Conservation (phyloP, 768 basidiomycete species). For the Tricholomella constricta region DNA sequence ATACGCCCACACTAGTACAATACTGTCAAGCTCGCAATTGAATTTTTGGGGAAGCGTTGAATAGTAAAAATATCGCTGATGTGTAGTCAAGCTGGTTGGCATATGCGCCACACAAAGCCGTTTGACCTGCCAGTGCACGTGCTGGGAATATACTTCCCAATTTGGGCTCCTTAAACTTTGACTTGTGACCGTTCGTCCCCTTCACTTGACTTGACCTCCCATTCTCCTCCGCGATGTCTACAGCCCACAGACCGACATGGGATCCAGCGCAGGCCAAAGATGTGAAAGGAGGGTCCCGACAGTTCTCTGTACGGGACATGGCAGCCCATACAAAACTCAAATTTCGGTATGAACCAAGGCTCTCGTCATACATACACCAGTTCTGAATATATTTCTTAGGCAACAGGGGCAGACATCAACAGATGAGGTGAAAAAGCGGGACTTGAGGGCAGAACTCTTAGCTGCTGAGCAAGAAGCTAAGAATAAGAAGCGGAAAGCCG, state of each 20-base stretch:
- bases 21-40: no score
- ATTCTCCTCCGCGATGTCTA: slow-evolving; percentile 61
- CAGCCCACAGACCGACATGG: slow-evolving; percentile 96
- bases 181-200: not conserved
- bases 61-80: no score
- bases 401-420: slow-evolving; percentile 90
- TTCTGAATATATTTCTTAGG: slow-evolving; percentile 34
- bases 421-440: slow-evolving; percentile 73
- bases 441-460: slow-evolving; percentile 82
- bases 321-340: slow-evolving; percentile 97
- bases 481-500: slow-evolving; percentile 91
- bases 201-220: slow-evolving; percentile 1
- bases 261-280: slow-evolving; percentile 94
- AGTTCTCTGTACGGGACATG: slow-evolving; percentile 92
- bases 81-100: no score
- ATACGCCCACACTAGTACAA: no score
- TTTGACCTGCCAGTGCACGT: slow-evolving; percentile 5
- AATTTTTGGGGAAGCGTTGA: no score
- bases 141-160: slow-evolving; percentile 8
- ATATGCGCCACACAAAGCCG: no score
- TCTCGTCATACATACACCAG: not conserved
- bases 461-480: slow-evolving; percentile 84
- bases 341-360: slow-evolving; percentile 66
- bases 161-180: slow-evolving; percentile 1
- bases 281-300: slow-evolving; percentile 88